phyloP scores from a whole-genome alignment of 345 rosid species.

The Hypericum androsaemum region DNA sequence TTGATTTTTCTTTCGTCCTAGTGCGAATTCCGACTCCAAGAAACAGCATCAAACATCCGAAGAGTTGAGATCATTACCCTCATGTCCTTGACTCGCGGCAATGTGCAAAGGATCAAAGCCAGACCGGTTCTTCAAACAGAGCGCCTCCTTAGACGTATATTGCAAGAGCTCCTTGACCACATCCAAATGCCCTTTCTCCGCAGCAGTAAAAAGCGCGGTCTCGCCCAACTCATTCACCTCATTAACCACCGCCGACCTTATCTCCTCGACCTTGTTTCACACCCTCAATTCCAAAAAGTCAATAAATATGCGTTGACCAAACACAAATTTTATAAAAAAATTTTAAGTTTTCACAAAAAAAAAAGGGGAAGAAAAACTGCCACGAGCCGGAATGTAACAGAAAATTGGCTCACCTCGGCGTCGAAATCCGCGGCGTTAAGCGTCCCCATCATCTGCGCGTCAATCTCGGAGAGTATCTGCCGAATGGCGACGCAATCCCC shows the following conservation, averaged over 20 bases:
- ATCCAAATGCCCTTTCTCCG: constrained; percentile 24
- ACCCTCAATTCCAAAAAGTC: background rate
- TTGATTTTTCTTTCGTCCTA: too few species aligned
- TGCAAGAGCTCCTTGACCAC: constrained; percentile 22
- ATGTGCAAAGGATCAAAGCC: constrained; percentile 18
- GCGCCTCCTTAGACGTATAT: constrained; percentile 18
- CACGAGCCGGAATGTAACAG: background rate
- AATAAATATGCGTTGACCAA: too few species aligned
- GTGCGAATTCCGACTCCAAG: too few species aligned
- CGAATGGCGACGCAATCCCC: constrained; percentile 58
- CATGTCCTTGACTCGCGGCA: constrained; percentile 22
- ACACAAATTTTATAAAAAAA: too few species aligned
- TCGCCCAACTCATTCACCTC: constrained; percentile 30
- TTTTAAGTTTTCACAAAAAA: background rate
- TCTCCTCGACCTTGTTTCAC: constrained; percentile 33
- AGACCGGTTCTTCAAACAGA: constrained; percentile 18
- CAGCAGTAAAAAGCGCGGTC: constrained; percentile 21
- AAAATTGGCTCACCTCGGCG: constrained; percentile 34
- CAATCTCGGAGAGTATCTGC: constrained; percentile 65
- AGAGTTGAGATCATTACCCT: constrained; percentile 11
- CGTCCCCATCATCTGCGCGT: constrained; percentile 58
- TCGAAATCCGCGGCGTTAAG: constrained; percentile 65
- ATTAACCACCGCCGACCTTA: constrained; percentile 21
- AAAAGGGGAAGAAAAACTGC: background rate
- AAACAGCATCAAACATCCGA: background rate